phyloP scores from a whole-genome alignment of 1,284 basidiomycete genomes.

The Rhodotorula sp. region DNA sequence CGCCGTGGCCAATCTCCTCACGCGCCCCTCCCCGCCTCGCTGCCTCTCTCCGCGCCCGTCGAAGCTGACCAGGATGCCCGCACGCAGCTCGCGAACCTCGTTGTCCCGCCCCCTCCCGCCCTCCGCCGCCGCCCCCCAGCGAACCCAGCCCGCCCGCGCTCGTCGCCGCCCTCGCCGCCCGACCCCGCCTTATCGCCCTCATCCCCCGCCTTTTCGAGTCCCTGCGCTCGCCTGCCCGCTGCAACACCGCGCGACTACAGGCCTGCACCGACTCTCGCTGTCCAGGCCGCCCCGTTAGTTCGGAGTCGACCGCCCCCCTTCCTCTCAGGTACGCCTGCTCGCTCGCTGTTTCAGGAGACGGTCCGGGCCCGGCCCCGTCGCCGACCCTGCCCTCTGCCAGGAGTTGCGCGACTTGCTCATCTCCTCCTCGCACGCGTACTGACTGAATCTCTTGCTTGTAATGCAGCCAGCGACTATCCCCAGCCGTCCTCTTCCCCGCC shows the following conservation, averaged over 20 bases:
- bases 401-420: too few relatives aligned
- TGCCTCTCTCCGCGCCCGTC: neutral
- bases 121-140: neutral
- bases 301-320: neutral
- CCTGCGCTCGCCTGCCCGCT: neutral
- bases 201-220: neutral
- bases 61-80: neutral
- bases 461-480: neutral
- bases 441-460: neutral
- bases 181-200: neutral
- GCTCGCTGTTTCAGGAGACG: neutral
- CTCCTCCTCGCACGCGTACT: neutral
- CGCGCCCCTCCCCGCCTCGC: neutral
- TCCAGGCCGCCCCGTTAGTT: neutral
- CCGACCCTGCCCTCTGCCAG: neutral
- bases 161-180: neutral
- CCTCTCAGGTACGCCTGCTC: neutral
- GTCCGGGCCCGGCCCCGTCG: neutral
- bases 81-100: constrained; percentile 4
- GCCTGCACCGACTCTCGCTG: neutral
- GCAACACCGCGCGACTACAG: neutral
- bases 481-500: neutral
- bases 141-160: neutral
- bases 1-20: neutral
- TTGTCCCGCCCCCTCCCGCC: neutral